Conservation (phyloP, 2,329 filamentous ascomycete genomes). For the Metarhizium anisopliae region DNA sequence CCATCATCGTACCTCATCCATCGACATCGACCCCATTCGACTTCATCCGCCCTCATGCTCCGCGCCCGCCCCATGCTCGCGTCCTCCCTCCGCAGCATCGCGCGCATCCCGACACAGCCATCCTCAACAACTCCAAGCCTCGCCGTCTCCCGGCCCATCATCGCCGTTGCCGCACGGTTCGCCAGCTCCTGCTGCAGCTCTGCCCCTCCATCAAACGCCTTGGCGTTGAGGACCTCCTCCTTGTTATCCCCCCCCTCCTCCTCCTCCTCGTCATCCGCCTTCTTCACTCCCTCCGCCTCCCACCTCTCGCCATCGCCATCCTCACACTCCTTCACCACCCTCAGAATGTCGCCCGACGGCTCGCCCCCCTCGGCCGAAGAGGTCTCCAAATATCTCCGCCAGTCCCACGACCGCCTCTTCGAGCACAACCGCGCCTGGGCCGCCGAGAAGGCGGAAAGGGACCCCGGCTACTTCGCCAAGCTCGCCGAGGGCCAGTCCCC, state of each 20-base stretch:
- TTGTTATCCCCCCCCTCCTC: background rate
- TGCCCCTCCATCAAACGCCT: background rate
- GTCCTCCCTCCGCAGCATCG: constrained; percentile 1
- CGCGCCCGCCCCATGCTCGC: background rate
- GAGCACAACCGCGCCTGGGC: constrained; percentile 62
- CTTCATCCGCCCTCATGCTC: constrained; percentile 2
- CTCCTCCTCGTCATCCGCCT: background rate
- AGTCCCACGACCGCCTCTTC: constrained; percentile 59
- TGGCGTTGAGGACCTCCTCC: background rate
- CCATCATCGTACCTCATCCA: too few species aligned
- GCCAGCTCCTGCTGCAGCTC: constrained; percentile 5
- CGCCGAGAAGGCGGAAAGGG: constrained; percentile 42
- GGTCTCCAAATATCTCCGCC: constrained; percentile 40
- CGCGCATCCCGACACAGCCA: background rate
- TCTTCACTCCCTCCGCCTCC: background rate
- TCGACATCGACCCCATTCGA: background rate
- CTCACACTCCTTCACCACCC: background rate
- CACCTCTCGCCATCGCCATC: background rate
- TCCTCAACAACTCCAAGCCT: background rate
- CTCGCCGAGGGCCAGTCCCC: constrained; percentile 57
- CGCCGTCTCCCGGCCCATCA: background rate
- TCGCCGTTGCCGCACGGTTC: background rate
- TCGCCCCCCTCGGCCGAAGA: constrained; percentile 2
- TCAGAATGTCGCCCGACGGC: constrained; percentile 3
- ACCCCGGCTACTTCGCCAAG: constrained; percentile 58